Conservation (phyloP, 306 rosid species). For the Cucumis cinereus region DNA sequence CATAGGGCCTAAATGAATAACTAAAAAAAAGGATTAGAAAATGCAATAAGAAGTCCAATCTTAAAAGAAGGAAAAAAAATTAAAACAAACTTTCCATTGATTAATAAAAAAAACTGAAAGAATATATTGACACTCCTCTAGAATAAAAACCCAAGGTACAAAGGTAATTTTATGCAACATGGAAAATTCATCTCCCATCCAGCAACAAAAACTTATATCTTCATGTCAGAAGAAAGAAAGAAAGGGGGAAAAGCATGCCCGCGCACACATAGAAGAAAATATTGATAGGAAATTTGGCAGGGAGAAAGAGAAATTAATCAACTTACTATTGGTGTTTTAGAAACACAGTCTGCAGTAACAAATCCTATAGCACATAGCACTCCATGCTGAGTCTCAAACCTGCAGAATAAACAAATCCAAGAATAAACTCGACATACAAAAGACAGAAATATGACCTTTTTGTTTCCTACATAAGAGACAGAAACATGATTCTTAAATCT, state of each 20-base stretch:
- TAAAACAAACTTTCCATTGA: not conserved
- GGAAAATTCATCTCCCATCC: not conserved
- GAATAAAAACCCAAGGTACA: not conserved
- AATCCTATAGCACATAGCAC: slow-evolving; percentile 81
- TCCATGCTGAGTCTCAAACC: slow-evolving; percentile 92
- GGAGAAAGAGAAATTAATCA: not conserved
- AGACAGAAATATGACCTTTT: not conserved
- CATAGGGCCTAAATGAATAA: not conserved
- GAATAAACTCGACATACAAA: slow-evolving; percentile 7
- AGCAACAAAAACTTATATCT: not conserved
- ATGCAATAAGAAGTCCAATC: not conserved
- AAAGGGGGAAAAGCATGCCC: not conserved
- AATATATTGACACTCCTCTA: not conserved
- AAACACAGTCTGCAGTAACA: slow-evolving; percentile 66
- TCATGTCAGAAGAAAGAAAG: not conserved
- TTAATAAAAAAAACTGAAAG: not conserved
- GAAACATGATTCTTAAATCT: not conserved
- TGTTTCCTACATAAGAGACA: not conserved
- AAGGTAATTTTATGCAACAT: not conserved
- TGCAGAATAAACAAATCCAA: slow-evolving; percentile 23
- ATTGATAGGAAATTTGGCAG: not conserved
- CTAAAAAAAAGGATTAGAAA: not conserved
- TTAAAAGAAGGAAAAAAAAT: not conserved
- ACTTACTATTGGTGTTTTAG: slow-evolving; percentile 60
- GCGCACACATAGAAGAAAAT: not conserved